phyloP scores from a whole-genome alignment of 768 basidiomycete genomes.

The Rickenella mellea region DNA sequence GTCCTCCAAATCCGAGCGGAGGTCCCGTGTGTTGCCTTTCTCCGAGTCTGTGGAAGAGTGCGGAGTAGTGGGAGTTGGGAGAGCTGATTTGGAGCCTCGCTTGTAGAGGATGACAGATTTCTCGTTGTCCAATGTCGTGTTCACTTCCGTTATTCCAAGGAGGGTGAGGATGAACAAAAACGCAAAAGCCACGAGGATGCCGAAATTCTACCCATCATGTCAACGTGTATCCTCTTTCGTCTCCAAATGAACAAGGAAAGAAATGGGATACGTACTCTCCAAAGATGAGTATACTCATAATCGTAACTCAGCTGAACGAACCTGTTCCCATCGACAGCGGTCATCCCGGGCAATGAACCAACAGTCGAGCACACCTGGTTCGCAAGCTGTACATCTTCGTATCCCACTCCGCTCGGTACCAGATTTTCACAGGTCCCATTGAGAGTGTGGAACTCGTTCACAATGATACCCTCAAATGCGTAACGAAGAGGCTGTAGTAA shows the following conservation, averaged over 20 bases:
- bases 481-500: constrained; percentile 52
- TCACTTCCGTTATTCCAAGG: constrained; percentile 50
- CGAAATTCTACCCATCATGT: constrained; percentile 38
- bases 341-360: constrained; percentile 53
- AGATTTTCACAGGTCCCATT: constrained; percentile 50
- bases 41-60: no score
- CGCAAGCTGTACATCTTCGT: constrained; percentile 38
- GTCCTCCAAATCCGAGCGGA: not conserved
- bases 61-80: constrained; percentile 4
- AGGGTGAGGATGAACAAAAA: constrained; percentile 45
- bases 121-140: constrained; percentile 25
- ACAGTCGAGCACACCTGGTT: constrained; percentile 75
- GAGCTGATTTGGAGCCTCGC: constrained; percentile 35
- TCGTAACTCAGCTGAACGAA: constrained; percentile 40
- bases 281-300: constrained; percentile 36
- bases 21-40: constrained; percentile 12
- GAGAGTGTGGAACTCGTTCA: constrained; percentile 74
- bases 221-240: constrained; percentile 14
- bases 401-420: constrained; percentile 54
- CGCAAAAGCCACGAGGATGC: constrained; percentile 60
- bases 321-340: constrained; percentile 47
- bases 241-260: constrained; percentile 4
- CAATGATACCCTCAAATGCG: constrained; percentile 66
- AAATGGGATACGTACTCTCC: constrained; percentile 33
- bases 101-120: constrained; percentile 54